These are phyloP conservation scores for Tephrocybe rancida DNA, from an alignment of 768 basidiomycete genomes.

Conservation along the genomic window DNA sequence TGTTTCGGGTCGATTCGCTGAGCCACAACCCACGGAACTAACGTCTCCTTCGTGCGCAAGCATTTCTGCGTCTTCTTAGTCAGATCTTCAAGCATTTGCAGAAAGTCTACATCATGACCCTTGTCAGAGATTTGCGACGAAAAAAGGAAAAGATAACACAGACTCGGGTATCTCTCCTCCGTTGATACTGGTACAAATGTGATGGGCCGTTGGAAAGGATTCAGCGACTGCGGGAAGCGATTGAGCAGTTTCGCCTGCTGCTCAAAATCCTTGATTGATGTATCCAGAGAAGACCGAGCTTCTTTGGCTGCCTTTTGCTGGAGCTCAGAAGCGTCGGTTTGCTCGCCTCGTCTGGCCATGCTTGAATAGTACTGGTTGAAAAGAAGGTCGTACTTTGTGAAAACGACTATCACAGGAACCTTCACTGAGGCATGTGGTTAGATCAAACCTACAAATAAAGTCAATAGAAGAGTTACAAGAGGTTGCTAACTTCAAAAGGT, in stretches of 20 bases:
- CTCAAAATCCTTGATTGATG: neutral
- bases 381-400: slow-evolving; percentile 2
- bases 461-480: neutral
- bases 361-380: neutral
- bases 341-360: neutral
- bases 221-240: too few species aligned
- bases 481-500: too few species aligned
- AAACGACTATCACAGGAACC: slow-evolving; percentile 5
- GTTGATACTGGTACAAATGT: slow-evolving; percentile 26
- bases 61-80: too few species aligned
- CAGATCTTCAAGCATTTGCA: too few species aligned
- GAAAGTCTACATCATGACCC: too few species aligned
- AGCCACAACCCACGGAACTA: too few species aligned
- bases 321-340: neutral
- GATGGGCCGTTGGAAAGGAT: neutral
- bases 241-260: neutral
- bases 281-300: neutral
- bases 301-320: neutral
- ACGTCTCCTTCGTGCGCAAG: too few species aligned
- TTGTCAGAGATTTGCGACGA: too few species aligned
- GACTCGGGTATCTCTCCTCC: too few species aligned
- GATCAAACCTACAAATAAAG: neutral
- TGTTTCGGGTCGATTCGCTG: too few species aligned
- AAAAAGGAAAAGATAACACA: too few species aligned
- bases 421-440: neutral